Percentiles rank a stretch among this genome's conserved stretches.
Evolutionary conservation across 768 basidiomycete species (phyloP).

Genomic region (Terana coerulea): DNA sequence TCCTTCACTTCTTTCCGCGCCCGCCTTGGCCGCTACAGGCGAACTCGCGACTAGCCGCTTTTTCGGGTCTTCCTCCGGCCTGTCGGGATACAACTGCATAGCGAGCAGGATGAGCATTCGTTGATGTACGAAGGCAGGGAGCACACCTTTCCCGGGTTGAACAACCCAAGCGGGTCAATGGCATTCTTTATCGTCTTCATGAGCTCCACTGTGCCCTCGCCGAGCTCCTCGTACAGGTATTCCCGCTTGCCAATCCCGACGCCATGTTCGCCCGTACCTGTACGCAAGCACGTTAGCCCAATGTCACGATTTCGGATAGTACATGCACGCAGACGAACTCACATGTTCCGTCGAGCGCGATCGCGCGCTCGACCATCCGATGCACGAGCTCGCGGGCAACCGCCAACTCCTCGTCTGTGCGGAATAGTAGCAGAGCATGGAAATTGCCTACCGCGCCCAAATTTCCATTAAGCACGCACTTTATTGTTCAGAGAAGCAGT

Average conservation of each 20-base stretch:
- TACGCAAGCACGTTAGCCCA: not conserved
- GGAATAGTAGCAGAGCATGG: constrained; percentile 52
- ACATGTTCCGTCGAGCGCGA: constrained; percentile 77
- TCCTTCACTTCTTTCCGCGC: too few species aligned
- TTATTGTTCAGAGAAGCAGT: constrained; percentile 19
- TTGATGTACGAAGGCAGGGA: not conserved
- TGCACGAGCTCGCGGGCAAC: constrained; percentile 58
- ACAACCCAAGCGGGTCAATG: constrained; percentile 74
- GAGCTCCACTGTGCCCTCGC: constrained; percentile 72
- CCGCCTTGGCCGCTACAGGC: too few species aligned
- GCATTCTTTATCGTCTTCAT: constrained; percentile 84
- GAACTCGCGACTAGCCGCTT: not conserved
- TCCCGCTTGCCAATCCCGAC: constrained; percentile 85
- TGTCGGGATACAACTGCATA: constrained; percentile 13
- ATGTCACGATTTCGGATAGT: not conserved
- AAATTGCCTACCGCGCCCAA: constrained; percentile 39
- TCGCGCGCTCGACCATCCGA: constrained; percentile 66
- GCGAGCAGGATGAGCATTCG: too few species aligned
- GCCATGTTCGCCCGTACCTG: constrained; percentile 85
- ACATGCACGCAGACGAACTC: constrained; percentile 22
- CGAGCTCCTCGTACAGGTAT: constrained; percentile 81
- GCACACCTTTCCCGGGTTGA: constrained; percentile 79
- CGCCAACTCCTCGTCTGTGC: constrained; percentile 53
- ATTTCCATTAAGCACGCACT: not conserved
- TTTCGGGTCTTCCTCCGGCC: not conserved